These are phyloP conservation scores for Brassica carinata DNA, from an alignment of 345 rosid species.

Conservation along the genomic window DNA sequence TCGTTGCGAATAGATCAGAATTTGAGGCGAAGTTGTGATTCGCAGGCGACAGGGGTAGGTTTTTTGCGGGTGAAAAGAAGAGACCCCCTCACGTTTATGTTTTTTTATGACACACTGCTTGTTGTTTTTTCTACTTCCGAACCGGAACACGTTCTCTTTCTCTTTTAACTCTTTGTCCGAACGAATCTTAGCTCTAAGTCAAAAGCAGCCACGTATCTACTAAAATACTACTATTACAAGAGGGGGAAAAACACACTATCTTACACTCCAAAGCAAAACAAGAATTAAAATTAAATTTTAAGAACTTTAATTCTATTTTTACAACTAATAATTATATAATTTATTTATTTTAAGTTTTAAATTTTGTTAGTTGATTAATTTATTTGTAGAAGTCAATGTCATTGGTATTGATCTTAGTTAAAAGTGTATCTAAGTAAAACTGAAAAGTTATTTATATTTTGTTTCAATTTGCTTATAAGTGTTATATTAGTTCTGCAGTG, in stretches of 20 bases:
- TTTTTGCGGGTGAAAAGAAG: background rate
- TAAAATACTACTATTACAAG: background rate
- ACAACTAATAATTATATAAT: too few relatives aligned
- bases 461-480: too few relatives aligned
- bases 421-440: too few relatives aligned
- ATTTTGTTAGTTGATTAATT: too few relatives aligned
- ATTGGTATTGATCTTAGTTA: too few relatives aligned
- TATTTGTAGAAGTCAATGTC: too few relatives aligned
- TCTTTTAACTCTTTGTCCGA: background rate
- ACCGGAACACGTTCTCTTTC: background rate
- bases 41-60: background rate
- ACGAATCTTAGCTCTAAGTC: background rate
- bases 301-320: too few relatives aligned
- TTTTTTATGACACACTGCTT: background rate
- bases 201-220: background rate
- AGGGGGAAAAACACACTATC: background rate
- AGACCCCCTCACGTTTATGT: background rate
- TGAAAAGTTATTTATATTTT: too few relatives aligned
- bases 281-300: too few relatives aligned
- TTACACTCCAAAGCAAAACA: background rate
- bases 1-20: background rate
- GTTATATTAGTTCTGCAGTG: too few relatives aligned
- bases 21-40: background rate
- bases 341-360: too few relatives aligned
- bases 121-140: background rate